Evolutionary conservation across 2,329 filamentous ascomycete genomes (phyloP).

Genomic region (Pseudogymnoascus sp.): DNA sequence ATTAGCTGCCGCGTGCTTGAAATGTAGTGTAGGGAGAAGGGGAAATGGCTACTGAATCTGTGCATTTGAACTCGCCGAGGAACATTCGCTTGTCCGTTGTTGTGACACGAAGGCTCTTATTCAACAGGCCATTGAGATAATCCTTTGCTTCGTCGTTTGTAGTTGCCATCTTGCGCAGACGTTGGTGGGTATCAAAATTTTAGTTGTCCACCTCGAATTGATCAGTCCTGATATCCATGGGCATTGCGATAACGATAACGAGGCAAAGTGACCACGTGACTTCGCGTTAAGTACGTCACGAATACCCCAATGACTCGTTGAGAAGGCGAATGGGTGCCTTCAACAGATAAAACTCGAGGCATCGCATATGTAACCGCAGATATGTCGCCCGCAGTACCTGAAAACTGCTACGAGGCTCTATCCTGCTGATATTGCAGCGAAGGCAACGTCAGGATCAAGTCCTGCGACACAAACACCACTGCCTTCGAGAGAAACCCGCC

Average conservation of each 20-base stretch:
- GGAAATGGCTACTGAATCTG: slow-evolving; percentile 59
- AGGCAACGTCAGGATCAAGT: neutral
- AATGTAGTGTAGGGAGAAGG: neutral
- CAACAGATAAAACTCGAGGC: neutral
- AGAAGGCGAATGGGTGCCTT: slow-evolving; percentile 8
- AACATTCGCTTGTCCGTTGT: slow-evolving; percentile 83
- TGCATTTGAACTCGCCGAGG: slow-evolving; percentile 86
- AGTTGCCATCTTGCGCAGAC: slow-evolving; percentile 15
- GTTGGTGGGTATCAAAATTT: neutral
- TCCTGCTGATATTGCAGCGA: neutral
- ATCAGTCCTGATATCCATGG: neutral
- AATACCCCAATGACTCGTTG: slow-evolving; percentile 1
- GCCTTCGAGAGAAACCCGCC: neutral
- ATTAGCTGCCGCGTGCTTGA: slow-evolving; percentile 3
- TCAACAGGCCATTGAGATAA: slow-evolving; percentile 60
- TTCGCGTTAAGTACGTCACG: slow-evolving; percentile 8
- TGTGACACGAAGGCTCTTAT: slow-evolving; percentile 70
- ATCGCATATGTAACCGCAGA: neutral
- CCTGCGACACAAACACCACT: neutral
- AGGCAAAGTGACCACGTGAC: neutral
- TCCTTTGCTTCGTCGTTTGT: slow-evolving; percentile 41
- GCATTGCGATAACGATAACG: neutral
- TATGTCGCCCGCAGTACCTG: neutral
- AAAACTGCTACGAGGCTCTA: neutral
- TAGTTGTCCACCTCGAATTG: neutral